Evolutionary conservation across 257 asterid species (phyloP), one percentile per base, ranked within the genome.

Genomic region (Ajuga chamaepitys): DNA sequence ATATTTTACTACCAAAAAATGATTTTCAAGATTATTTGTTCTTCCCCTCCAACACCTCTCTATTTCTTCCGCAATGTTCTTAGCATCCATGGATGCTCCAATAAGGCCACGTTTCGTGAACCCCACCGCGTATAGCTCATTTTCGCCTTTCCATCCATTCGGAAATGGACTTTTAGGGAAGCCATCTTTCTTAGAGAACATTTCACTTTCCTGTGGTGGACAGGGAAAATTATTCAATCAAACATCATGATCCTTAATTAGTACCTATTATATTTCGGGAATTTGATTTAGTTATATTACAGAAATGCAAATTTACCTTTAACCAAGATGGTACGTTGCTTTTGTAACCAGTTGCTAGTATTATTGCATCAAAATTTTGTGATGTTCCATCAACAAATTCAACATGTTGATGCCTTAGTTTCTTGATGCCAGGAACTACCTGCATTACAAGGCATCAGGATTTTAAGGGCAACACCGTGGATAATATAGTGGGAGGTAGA

Each of bases 101-200:
- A 92, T 95, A 73, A 92, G 86, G 44, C 98, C 98, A 68, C 98
- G 97, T 72, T 92, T 92, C 52, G 95, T 92, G 84, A 92, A 92
- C 78, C 98, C 98, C 74, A 88, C 98, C 2, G 97, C 90, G 65
- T 92, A 89, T 21, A 92, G 77, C 74, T 97, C 98, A 40, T 81
- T 35, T 51, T 89, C 82, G 0, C 98, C 98, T 78, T 92, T 92
- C 98, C 98, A 88, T 34, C 98, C 96, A 77, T 92, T 82, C 11
- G 98, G 98, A 82, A 88, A 92, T 74, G 97, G 78, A 70, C 78
- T 82, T 79, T 78, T 88, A 20, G 96, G 98, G 78, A 91, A 82
- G 24, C 98, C 98, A 78, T 91, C 95, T 67, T 80, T 81, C 77
- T 78, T 81, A 16, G 88, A 78, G 64, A 91, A 91, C 98, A 91